Evolutionary conservation across 2,329 filamentous ascomycete genomes (phyloP).

Genomic region (Exophiala aquamarina): DNA sequence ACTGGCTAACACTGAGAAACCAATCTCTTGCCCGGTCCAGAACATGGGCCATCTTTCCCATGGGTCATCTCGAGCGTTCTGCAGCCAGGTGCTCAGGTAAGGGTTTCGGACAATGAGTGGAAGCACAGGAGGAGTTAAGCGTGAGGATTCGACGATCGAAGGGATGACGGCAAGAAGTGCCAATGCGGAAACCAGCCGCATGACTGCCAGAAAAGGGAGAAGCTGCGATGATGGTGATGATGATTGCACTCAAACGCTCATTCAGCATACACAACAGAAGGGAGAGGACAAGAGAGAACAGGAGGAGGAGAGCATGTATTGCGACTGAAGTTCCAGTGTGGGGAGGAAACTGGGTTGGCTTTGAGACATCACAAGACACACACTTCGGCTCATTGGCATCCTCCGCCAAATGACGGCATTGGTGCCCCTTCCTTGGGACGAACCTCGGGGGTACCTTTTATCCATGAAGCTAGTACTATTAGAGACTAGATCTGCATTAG

Average conservation of each 20-base stretch:
- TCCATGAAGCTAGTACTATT: too few species aligned
- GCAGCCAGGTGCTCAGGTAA: slow-evolving; percentile 70
- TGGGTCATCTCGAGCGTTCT: slow-evolving; percentile 68
- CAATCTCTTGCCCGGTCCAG: slow-evolving; percentile 70
- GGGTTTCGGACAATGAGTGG: slow-evolving; percentile 74
- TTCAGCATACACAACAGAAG: not conserved
- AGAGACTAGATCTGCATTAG: too few species aligned
- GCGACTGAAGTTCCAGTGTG: too few species aligned
- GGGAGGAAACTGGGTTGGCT: too few species aligned
- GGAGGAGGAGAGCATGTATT: not conserved
- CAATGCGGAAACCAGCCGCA: slow-evolving; percentile 28
- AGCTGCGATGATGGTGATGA: not conserved
- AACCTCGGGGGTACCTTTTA: too few species aligned
- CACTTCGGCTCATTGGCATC: too few species aligned
- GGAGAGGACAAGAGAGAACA: not conserved
- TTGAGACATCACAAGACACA: too few species aligned
- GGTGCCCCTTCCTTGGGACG: too few species aligned
- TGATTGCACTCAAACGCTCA: not conserved
- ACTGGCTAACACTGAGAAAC: slow-evolving; percentile 63
- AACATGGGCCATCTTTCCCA: slow-evolving; percentile 89
- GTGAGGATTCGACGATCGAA: slow-evolving; percentile 18
- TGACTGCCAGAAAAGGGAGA: slow-evolving; percentile 6
- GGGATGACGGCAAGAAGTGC: slow-evolving; percentile 20
- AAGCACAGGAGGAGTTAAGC: slow-evolving; percentile 58
- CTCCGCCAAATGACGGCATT: too few species aligned